Evolutionary conservation across 129 eudicot species (phyloP).

Genomic region (Flaveria bidentis): DNA sequence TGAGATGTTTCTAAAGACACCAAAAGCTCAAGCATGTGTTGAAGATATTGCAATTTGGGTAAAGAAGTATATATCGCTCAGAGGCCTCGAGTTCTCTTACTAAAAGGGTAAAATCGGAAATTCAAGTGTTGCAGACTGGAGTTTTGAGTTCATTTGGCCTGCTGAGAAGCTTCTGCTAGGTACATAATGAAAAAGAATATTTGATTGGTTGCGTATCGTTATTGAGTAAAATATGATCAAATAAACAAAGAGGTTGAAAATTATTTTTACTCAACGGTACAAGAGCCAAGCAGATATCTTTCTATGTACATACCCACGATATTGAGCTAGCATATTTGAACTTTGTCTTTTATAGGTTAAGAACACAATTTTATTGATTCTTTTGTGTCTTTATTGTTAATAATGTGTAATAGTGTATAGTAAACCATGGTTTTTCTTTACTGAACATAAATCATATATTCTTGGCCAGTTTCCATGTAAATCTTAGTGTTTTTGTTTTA

Average conservation of each 20-base stretch:
- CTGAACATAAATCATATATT: background rate
- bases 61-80: slow-evolving; percentile 79
- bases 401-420: slow-evolving; percentile 27
- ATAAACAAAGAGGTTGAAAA: background rate
- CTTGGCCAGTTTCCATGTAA: slow-evolving; percentile 14
- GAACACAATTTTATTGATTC: slow-evolving; percentile 29
- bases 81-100: slow-evolving; percentile 90
- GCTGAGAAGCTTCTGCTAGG: slow-evolving; percentile 14
- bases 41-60: slow-evolving; percentile 94
- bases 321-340: slow-evolving; percentile 20
- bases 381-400: slow-evolving; percentile 31
- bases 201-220: slow-evolving; percentile 20
- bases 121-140: slow-evolving; percentile 9
- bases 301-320: slow-evolving; percentile 19
- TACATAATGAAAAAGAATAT: slow-evolving; percentile 21
- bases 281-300: slow-evolving; percentile 21
- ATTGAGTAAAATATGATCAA: slow-evolving; percentile 19
- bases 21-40: slow-evolving; percentile 85
- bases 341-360: slow-evolving; percentile 25
- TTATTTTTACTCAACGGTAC: slow-evolving; percentile 13
- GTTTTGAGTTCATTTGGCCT: slow-evolving; percentile 15
- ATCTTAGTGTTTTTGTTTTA: background rate
- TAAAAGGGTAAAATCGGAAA: slow-evolving; percentile 26
- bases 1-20: slow-evolving; percentile 70
- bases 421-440: slow-evolving; percentile 4